Base-by-base conservation (phyloP, 768 basidiomycete genomes). In the Suillus discolor region DNA sequence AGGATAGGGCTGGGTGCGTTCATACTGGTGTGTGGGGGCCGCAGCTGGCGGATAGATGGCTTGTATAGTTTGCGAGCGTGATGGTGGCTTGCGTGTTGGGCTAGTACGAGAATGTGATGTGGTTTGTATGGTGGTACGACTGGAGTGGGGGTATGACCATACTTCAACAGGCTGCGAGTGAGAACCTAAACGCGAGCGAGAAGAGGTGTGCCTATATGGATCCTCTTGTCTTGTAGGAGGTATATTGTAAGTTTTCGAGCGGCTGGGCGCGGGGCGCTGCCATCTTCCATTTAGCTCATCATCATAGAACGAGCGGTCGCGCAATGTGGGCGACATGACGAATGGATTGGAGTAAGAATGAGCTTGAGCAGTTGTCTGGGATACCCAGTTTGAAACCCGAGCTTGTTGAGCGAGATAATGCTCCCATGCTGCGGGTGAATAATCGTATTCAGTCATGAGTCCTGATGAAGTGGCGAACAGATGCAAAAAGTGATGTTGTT, bases 401-500 rank as follows among this genome's bases (percentile, higher is more conserved):
- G 76, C 36, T 72, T 84, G 84, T n/a, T 81, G 84, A 34, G 76
- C 78, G 62, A 83, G 38, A 70, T 83, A 78, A 12, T 78, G 80
- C 62, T 85, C 79, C 69, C 81, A 77, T 36, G 85, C 85, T 70
- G 83, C 85, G 23, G 84, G 85, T 62, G 85, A 86, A 73, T 79
- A 87, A 76, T 87, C 86, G 82, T 87, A 87, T 73, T 87, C 85
- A 36, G 85, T 86, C 85, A 87, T 87, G 49, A 53, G 67, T 45
- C 62, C 23, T 23, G 39, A 20, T 36, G 67, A 63, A 53, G 34
- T 57, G 47, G 38, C 62, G 64, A 64, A 28, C 55, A n/a, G 61
- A 64, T 73, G 61, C 41, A 57, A 63, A 49, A 49, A 49, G 54
- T 57, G 31, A 20, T 36, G 16, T 31, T 38, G 36, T 41, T 45